Percentiles rank a stretch among this genome's conserved stretches.
Evolutionary conservation across 805 yeast species (phyloP).

Genomic region (Saccharomycopsis sp.): DNA sequence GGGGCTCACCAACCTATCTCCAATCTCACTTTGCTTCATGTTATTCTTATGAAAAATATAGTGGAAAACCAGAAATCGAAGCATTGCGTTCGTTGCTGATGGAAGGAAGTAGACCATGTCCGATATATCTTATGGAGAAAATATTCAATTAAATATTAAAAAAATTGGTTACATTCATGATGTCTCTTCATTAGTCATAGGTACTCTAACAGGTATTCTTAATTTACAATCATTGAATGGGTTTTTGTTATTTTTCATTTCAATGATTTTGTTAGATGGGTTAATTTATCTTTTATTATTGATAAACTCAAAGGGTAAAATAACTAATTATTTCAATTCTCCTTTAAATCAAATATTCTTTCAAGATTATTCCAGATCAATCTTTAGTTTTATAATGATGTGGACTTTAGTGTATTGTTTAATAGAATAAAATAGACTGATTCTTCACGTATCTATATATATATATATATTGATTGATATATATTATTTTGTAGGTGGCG

Average conservation of each 20-base stretch:
- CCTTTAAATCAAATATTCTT: conserved; percentile 19
- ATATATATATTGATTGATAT: no score
- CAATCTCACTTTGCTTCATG: no score
- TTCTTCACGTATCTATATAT: no score
- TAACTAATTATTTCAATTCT: conserved; percentile 13
- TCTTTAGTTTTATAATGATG: conserved; percentile 21
- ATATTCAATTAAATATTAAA: conserved; percentile 10
- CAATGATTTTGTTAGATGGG: conserved; percentile 10
- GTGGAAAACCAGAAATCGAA: no score
- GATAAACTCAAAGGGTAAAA: conserved; percentile 1
- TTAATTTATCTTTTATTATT: conserved; percentile 3
- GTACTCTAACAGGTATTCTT: conserved; percentile 16
- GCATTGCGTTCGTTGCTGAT: no score
- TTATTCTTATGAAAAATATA: no score
- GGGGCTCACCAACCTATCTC: no score
- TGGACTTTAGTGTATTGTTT: conserved; percentile 19
- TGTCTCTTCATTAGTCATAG: conserved; percentile 10
- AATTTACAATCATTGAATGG: conserved; percentile 16
- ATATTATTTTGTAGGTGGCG: no score
- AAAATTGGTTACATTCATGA: conserved; percentile 17
- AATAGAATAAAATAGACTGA: conserved; percentile 4
- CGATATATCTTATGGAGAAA: conserved; percentile 17
- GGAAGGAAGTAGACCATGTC: background rate
- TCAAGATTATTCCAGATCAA: conserved; percentile 16
- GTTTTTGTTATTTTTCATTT: conserved; percentile 15